Conservation (phyloP, 192 early-diverging fungal genomes). For the Coemansia sp. region DNA sequence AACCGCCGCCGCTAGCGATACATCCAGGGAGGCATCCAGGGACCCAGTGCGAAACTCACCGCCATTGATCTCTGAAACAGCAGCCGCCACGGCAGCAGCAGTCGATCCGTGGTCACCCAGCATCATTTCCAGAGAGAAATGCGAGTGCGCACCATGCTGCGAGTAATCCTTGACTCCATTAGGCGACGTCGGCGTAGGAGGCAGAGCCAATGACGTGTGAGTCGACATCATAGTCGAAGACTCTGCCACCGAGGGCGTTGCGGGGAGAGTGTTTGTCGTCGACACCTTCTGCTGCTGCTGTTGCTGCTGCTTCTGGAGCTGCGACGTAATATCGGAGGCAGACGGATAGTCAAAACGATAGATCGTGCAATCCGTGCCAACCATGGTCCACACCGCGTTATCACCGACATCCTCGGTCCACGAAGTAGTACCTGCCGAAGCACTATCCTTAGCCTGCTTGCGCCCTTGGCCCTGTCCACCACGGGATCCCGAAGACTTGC, state of each 20-base stretch:
- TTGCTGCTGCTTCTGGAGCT: constrained; percentile 17
- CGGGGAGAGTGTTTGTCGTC: constrained; percentile 1
- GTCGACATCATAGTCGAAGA: constrained; percentile 8
- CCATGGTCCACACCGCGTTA: constrained; percentile 89
- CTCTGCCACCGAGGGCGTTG: neutral
- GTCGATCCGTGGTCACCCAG: constrained; percentile 10
- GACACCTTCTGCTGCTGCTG: too few relatives aligned
- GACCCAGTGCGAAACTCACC: constrained; percentile 17
- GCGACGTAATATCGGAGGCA: constrained; percentile 12
- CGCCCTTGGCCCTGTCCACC: constrained; percentile 26
- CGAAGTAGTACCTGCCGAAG: constrained; percentile 49
- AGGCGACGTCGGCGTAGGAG: constrained; percentile 35
- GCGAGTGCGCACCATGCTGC: constrained; percentile 43
- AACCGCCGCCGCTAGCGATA: constrained; percentile 37
- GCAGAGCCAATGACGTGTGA: constrained; percentile 50
- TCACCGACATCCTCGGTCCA: constrained; percentile 85
- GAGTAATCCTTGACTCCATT: constrained; percentile 31
- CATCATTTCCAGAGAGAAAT: constrained; percentile 36
- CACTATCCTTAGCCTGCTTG: constrained; percentile 34
- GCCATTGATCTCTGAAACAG: constrained; percentile 1
- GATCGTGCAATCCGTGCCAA: constrained; percentile 66
- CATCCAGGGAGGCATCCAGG: constrained; percentile 16
- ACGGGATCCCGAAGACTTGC: constrained; percentile 5
- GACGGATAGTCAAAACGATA: constrained; percentile 45
- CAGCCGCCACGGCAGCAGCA: neutral